These are phyloP conservation scores for Mycena leptocephala DNA, from an alignment of 768 basidiomycete genomes.

Conservation along the genomic window DNA sequence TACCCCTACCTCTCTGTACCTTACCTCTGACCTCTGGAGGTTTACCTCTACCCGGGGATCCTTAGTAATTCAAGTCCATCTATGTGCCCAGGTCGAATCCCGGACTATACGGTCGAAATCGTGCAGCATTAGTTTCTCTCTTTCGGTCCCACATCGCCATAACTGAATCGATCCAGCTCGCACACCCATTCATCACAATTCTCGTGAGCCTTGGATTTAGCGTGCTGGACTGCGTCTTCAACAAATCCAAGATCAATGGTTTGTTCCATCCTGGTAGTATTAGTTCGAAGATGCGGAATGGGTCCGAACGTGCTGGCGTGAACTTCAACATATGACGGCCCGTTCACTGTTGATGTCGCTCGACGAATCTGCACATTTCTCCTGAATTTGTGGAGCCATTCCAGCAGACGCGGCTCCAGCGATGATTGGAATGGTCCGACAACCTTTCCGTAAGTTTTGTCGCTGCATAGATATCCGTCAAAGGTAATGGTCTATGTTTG, in stretches of 20 bases:
- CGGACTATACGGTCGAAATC: too few relatives aligned
- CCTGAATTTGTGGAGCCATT: slow-evolving; percentile 10
- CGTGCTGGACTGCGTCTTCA: background rate
- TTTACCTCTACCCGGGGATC: too few relatives aligned
- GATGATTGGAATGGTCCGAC: background rate
- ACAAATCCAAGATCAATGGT: background rate
- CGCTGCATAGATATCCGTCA: background rate
- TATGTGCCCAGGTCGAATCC: too few relatives aligned
- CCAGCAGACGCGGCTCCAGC: background rate
- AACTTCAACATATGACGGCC: slow-evolving; percentile 4
- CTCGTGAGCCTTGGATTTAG: background rate
- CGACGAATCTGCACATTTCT: background rate
- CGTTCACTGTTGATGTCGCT: background rate
- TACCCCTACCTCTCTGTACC: too few relatives aligned
- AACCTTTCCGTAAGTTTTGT: background rate
- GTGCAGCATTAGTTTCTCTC: too few relatives aligned
- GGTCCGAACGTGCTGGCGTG: background rate
- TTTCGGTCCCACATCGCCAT: too few relatives aligned
- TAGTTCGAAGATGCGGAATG: background rate
- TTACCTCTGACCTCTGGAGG: too few relatives aligned
- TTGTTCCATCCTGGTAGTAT: background rate
- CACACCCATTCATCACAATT: background rate
- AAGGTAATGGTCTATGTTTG: background rate
- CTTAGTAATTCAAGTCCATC: too few relatives aligned
- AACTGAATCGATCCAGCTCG: background rate